phyloP scores from a whole-genome alignment of 2,329 filamentous ascomycete genomes.

The Sporothrix euskadiensis region DNA sequence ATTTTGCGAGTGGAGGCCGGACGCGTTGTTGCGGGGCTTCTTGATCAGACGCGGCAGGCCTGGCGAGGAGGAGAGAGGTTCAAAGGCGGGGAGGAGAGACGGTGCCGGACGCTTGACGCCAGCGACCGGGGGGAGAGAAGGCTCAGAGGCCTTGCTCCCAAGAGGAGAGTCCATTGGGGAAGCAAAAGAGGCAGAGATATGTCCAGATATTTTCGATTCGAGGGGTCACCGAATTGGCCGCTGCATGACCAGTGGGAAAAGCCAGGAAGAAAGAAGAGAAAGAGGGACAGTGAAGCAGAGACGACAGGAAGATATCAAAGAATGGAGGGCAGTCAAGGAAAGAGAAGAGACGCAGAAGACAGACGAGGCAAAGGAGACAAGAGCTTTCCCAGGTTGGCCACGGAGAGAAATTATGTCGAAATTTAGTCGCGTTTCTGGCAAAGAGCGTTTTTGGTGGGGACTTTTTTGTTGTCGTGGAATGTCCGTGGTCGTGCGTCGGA shows the following conservation, averaged over 20 bases:
- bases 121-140: conserved; percentile 42
- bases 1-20: conserved; percentile 37
- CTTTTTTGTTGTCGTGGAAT: conserved; percentile 26
- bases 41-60: conserved; percentile 68
- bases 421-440: conserved; percentile 21
- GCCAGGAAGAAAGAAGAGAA: not conserved
- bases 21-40: conserved; percentile 38
- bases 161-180: conserved; percentile 47
- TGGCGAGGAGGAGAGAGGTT: conserved; percentile 76
- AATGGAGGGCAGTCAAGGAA: not conserved
- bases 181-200: not conserved
- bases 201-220: not conserved
- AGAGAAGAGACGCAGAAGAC: conserved; percentile 9
- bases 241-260: conserved; percentile 26
- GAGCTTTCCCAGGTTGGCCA: not conserved
- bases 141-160: conserved; percentile 38
- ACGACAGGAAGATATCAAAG: not conserved
- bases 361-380: not conserved
- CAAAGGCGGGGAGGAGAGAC: conserved; percentile 74
- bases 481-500: conserved; percentile 23
- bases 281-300: not conserved
- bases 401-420: conserved; percentile 4
- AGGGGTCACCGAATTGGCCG: conserved; percentile 18
- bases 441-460: conserved; percentile 22
- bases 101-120: conserved; percentile 64